Conservation (phyloP, 2,329 filamentous ascomycete species). For the Gnomoniopsis smithogilvyi region DNA sequence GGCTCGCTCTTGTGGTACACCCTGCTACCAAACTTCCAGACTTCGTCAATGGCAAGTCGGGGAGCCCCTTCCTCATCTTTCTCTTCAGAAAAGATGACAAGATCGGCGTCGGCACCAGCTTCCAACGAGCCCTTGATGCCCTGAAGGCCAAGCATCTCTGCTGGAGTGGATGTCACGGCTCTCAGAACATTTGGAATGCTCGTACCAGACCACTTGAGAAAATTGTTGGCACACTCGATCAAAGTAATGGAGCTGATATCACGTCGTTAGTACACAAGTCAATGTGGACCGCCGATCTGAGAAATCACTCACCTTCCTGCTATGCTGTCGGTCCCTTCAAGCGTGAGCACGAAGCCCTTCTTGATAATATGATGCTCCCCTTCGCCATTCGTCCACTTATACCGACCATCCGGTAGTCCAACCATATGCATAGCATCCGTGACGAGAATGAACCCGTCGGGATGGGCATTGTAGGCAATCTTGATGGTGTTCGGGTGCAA, state of each 20-base stretch:
- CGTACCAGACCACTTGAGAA: conserved; percentile 70
- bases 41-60: conserved; percentile 65
- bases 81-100: conserved; percentile 64
- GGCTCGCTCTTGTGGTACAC: conserved; percentile 34
- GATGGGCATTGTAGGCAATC: conserved; percentile 84
- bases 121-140: conserved; percentile 64
- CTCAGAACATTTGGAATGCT: conserved; percentile 65
- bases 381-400: conserved; percentile 79
- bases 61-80: conserved; percentile 38
- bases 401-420: conserved; percentile 78
- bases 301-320: conserved; percentile 61
- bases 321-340: conserved; percentile 77
- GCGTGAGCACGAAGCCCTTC: conserved; percentile 66
- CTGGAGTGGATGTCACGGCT: conserved; percentile 73
- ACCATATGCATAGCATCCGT: conserved; percentile 90
- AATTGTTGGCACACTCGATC: conserved; percentile 81
- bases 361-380: conserved; percentile 61
- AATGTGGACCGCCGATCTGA: background rate
- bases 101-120: conserved; percentile 63
- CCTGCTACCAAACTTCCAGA: conserved; percentile 73
- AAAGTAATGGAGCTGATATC: conserved; percentile 60
- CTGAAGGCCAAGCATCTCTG: conserved; percentile 69
- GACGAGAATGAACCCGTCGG: conserved; percentile 80
- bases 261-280: conserved; percentile 1
- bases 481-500: conserved; percentile 84